These are phyloP conservation scores for Hypocreales sp. DNA, from an alignment of 2,329 filamentous ascomycete genomes.

Conservation along the genomic window DNA sequence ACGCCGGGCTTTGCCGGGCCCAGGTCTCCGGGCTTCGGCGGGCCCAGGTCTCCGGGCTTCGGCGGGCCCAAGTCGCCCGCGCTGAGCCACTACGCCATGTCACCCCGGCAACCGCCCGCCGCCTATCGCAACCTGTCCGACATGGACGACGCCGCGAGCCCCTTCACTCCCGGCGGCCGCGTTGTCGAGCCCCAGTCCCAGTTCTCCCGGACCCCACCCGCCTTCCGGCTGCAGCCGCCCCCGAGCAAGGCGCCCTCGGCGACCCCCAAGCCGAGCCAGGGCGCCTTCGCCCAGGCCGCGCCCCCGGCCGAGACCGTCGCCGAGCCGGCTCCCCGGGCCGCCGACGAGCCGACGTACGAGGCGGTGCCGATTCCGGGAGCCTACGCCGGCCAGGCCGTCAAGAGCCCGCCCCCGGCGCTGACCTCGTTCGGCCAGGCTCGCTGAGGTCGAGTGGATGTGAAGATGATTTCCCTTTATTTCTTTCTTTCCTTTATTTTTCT, in stretches of 20 bases:
- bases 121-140: constrained; percentile 35
- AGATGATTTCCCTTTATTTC: background rate
- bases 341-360: constrained; percentile 73
- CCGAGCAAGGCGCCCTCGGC: constrained; percentile 64
- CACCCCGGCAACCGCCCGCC: constrained; percentile 44
- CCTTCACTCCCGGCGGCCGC: constrained; percentile 38
- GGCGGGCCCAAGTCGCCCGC: constrained; percentile 48
- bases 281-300: constrained; percentile 35
- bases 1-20: constrained; percentile 47
- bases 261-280: constrained; percentile 53
- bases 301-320: constrained; percentile 6
- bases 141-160: constrained; percentile 25
- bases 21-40: background rate
- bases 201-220: constrained; percentile 35
- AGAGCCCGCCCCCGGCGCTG: constrained; percentile 31
- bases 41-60: no score
- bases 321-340: constrained; percentile 49
- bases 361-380: constrained; percentile 79
- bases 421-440: constrained; percentile 23
- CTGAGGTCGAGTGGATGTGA: constrained; percentile 1
- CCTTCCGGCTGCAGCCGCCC: constrained; percentile 80
- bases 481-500: constrained; percentile 1
- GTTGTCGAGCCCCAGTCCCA: constrained; percentile 48
- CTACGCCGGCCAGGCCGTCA: constrained; percentile 45
- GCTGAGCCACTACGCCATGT: constrained; percentile 33